A percentile compares a stretch with the other conserved stretches of the same genome.
These are phyloP conservation scores for Dothidotthia symphoricarpi DNA, from an alignment of 2,329 filamentous ascomycete genomes.

Conservation along the genomic window DNA sequence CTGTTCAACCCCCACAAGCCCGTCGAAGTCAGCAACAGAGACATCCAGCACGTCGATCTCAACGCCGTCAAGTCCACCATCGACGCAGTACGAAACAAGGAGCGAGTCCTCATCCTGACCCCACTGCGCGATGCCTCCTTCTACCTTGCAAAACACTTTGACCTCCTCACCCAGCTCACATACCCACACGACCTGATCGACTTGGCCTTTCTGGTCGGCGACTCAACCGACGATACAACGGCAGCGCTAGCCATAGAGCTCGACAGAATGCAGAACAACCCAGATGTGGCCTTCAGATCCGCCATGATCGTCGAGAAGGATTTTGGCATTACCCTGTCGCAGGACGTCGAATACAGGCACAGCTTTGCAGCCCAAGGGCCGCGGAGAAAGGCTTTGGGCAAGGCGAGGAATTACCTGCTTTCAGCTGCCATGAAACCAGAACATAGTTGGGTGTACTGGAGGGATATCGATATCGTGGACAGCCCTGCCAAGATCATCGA, in stretches of 20 bases:
- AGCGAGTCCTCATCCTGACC: slow-evolving; percentile 87
- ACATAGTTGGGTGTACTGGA: slow-evolving; percentile 98
- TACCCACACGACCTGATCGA: slow-evolving; percentile 97
- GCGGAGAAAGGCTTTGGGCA: slow-evolving; percentile 84
- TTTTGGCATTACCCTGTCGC: slow-evolving; percentile 72
- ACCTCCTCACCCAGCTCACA: slow-evolving; percentile 81
- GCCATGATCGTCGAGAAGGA: slow-evolving; percentile 87
- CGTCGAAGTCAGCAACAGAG: slow-evolving; percentile 75
- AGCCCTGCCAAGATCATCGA: slow-evolving; percentile 84
- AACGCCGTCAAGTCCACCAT: slow-evolving; percentile 80
- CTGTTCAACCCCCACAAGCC: slow-evolving; percentile 94
- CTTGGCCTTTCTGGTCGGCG: slow-evolving; percentile 88
- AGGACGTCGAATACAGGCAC: slow-evolving; percentile 80
- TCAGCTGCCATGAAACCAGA: slow-evolving; percentile 82
- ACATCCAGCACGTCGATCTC: slow-evolving; percentile 77
- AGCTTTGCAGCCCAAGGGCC: slow-evolving; percentile 84
- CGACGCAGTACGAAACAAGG: slow-evolving; percentile 74
- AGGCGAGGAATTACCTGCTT: slow-evolving; percentile 88
- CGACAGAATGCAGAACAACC: slow-evolving; percentile 78
- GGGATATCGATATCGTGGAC: slow-evolving; percentile 94
- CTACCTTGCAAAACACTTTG: slow-evolving; percentile 86
- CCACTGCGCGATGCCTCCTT: slow-evolving; percentile 85
- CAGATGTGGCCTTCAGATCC: slow-evolving; percentile 80
- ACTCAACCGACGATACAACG: slow-evolving; percentile 86
- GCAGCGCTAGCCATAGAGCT: slow-evolving; percentile 83